A percentile compares a stretch with the other conserved stretches of the same genome.
Evolutionary conservation across 2,329 filamentous ascomycete genomes (phyloP).

Genomic region (Xylaria sp.): DNA sequence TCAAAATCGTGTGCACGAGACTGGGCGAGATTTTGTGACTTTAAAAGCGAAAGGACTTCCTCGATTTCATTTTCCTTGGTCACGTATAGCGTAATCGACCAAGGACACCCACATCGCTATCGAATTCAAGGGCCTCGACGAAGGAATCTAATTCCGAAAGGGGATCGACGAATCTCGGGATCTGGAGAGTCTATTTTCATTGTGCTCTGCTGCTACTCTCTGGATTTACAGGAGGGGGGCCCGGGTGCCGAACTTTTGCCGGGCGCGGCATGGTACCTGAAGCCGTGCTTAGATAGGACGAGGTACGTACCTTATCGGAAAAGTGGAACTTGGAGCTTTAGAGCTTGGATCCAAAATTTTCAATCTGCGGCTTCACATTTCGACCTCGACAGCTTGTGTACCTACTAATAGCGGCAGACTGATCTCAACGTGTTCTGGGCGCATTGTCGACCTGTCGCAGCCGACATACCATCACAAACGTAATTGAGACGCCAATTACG

Average conservation of each 20-base stretch:
- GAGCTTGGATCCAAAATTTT: constrained; percentile 39
- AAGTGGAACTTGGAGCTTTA: constrained; percentile 30
- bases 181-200: neutral
- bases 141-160: neutral
- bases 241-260: constrained; percentile 22
- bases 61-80: neutral
- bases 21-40: neutral
- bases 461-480: neutral
- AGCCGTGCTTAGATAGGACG: neutral
- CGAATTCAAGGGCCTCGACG: neutral
- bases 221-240: neutral
- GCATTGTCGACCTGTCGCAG: constrained; percentile 3
- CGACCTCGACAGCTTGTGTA: constrained; percentile 13
- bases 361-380: constrained; percentile 26
- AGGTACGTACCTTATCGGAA: constrained; percentile 30
- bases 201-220: too few species aligned
- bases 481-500: constrained; percentile 15
- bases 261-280: neutral
- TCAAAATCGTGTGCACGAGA: neutral
- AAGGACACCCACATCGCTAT: neutral
- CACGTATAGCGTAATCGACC: neutral
- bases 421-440: constrained; percentile 18
- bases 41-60: neutral
- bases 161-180: neutral
- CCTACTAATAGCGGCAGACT: constrained; percentile 16